phyloP scores from a whole-genome alignment of 306 rosid genomes.

The Gleditsia sinensis region DNA sequence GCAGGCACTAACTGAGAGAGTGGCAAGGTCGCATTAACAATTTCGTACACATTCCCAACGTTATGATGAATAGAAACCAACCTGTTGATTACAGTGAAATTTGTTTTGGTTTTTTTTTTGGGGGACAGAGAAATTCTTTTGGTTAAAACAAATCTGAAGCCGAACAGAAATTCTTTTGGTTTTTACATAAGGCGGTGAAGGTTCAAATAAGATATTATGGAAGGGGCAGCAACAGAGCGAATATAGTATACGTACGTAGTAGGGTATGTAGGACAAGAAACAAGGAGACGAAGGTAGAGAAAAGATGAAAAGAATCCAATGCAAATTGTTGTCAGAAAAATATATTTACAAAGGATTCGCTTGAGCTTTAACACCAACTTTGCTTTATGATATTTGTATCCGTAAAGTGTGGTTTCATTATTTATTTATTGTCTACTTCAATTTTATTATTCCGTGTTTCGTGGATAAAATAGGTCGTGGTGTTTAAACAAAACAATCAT shows the following conservation, averaged over 20 bases:
- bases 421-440: too few species aligned
- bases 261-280: constrained; percentile 6
- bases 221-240: neutral
- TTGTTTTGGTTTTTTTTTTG: too few species aligned
- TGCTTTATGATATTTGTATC: neutral
- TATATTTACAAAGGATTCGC: neutral
- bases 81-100: too few species aligned
- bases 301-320: neutral
- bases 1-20: neutral
- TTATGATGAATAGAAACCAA: neutral
- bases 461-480: too few species aligned
- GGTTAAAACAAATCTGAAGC: neutral
- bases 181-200: neutral
- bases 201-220: neutral
- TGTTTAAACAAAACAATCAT: neutral
- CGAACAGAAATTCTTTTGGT: neutral
- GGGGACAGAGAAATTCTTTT: too few species aligned
- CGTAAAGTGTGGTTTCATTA: neutral
- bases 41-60: neutral
- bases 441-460: too few species aligned
- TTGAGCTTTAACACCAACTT: neutral
- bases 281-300: neutral
- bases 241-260: neutral
- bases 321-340: neutral
- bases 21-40: neutral